Base-by-base conservation (phyloP, 2,329 filamentous ascomycete species). In the Diaporthe citriasiana region DNA sequence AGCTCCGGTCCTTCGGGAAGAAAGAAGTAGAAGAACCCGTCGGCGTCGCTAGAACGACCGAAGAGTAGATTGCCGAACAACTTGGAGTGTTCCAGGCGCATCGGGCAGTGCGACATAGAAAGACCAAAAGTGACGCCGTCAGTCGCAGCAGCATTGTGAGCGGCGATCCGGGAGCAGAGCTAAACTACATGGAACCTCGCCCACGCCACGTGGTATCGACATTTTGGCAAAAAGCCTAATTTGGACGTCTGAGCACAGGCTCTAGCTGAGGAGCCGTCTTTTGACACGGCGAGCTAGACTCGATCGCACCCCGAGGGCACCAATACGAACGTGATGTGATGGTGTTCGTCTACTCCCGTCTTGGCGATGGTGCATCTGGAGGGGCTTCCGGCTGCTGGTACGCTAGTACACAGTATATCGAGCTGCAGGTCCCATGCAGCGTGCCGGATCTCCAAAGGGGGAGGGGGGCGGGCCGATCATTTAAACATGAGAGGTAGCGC, bases 221-320 rank as follows among this genome's bases (percentile, higher is more conserved):
- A 5, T 27, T 27, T 40, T 53, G 22, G 47, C 45, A 35, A 53
- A 66, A 68, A 53, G 33, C 63, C 63, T 51, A 68, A 68, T 45
- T 27, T 53, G 45, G 47, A 27, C 47, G 47, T 68, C 63, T 50
- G 63, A 68, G 33, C 63, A 19, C 30, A 33, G 22, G 47, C 63
- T 68, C 47, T 68, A 68, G 63, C n/a, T 33, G 63, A 17, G 25
- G 63, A 68, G 9, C 47, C 63, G 63, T 51, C 30, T 66, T 27
- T 66, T 51, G 63, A 66, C 63, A 66, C 38, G 45, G 63, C 63
- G 45, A 45, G 42, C 63, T 66, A 51, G 45, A 51, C 63, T 66
- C 45, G 63, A 51, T 51, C 45, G 63, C 63, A 50, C 33, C 45
- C 45, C n/a, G 63, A 63, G 45, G 30, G 30, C 47, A 19, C 33